A percentile compares a stretch with the other conserved stretches of the same genome.
Evolutionary conservation across 2,329 filamentous ascomycete genomes (phyloP).

Genomic region (Aspergillus sp.): DNA sequence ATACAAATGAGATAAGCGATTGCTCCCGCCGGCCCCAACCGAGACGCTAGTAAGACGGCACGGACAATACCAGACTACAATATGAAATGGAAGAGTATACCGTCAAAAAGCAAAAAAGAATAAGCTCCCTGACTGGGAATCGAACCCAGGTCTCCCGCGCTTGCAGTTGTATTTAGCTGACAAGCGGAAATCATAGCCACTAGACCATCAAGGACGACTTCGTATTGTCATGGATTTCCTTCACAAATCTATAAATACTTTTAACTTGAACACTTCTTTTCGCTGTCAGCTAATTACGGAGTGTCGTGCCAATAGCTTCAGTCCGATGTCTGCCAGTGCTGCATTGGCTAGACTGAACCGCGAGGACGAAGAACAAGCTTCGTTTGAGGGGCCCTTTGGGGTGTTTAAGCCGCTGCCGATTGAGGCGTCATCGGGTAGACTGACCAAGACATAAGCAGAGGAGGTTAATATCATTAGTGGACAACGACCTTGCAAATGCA

Average conservation of each 20-base stretch:
- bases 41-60: too few species aligned
- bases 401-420: neutral
- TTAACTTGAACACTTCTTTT: too few species aligned
- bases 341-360: constrained; percentile 1
- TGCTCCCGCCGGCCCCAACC: too few species aligned
- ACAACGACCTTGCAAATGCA: neutral
- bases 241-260: too few species aligned
- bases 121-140: neutral
- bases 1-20: too few species aligned
- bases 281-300: too few species aligned
- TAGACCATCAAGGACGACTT: neutral
- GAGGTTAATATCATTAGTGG: neutral
- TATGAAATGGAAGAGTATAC: too few species aligned
- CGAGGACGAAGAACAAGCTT: neutral
- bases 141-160: constrained; percentile 1
- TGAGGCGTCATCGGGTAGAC: neutral
- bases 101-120: neutral
- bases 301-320: neutral
- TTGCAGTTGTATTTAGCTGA: neutral
- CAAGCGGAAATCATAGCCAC: neutral
- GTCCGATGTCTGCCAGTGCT: neutral
- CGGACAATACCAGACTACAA: too few species aligned
- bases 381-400: constrained; percentile 5
- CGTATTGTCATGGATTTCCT: neutral
- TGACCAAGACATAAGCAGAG: neutral